Evolutionary conservation across 768 basidiomycete species (phyloP), one percentile per base, ranked within the genome.

Genomic region (Favolaschia claudopus): DNA sequence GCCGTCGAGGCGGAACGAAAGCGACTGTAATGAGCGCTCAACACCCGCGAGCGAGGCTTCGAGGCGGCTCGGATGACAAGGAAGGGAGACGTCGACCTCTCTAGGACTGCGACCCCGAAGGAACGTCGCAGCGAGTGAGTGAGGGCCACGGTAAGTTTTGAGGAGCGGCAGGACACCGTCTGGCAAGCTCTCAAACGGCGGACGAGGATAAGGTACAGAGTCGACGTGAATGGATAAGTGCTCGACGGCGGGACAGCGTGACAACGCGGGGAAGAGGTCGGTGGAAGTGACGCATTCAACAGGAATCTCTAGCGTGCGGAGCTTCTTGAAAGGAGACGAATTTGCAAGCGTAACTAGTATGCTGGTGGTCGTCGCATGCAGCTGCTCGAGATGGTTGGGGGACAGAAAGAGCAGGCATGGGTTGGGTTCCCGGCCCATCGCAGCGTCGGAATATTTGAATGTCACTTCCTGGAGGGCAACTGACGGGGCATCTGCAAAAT

Each of bases 341-440:
- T 53, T 33, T 1, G 62, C 37, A 17, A 75, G 64, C 19, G 46
- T 50, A 9, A 68, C 64, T 42, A 75, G 72, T 3, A 77, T 62
- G 33, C 69, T 69, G 15, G 57, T 54, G 27, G 73, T 72, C 1
- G 77, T 77, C 56, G 74, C 71, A 27, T 69, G 65, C 14, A 73
- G 68, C 36, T 64, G 58, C 14, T 73, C 69, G 20, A 75, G 68
- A 27, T 72, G 68, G 27, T 69, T 54, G 22, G 71, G 68, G 14
- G 66, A 65, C 12, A 77, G 65, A n/a, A 71, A 62, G 31, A 57
- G 55, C 9, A 56, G 43, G 32, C 37, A 57, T 2, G 60, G 60
- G 25, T 57, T 52, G 19, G 45, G 28, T 43, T 47, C 50, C 22
- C 39, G 25, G 12, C 15, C 61, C 55, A 54, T 68, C 15, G 60